phyloP scores from a whole-genome alignment of 352 stramenopile genomes.

The Globisporangium megalacanthum region DNA sequence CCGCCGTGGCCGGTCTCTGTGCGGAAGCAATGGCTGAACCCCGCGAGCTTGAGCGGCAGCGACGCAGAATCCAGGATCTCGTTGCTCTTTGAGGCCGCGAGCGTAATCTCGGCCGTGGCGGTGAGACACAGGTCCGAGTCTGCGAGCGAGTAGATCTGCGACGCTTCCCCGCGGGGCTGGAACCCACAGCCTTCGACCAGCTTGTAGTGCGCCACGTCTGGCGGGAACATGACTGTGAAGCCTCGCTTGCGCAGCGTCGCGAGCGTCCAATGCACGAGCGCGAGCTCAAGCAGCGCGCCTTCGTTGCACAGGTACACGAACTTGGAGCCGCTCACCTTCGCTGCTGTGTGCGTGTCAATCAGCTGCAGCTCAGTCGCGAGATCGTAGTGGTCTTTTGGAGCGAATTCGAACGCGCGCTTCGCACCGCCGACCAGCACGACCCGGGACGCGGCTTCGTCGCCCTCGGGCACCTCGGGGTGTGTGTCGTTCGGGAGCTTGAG shows the following conservation, averaged over 20 bases:
- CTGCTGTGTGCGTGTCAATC: slow-evolving; percentile 64
- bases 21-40: slow-evolving; percentile 86
- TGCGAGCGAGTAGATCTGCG: slow-evolving; percentile 84
- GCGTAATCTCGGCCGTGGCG: slow-evolving; percentile 85
- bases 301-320: slow-evolving; percentile 87
- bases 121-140: slow-evolving; percentile 82
- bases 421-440: slow-evolving; percentile 44
- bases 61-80: slow-evolving; percentile 47
- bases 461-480: slow-evolving; percentile 61
- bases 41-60: slow-evolving; percentile 72
- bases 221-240: slow-evolving; percentile 72
- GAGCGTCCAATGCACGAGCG: slow-evolving; percentile 77
- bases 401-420: slow-evolving; percentile 57
- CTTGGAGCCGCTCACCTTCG: slow-evolving; percentile 72
- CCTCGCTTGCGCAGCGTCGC: slow-evolving; percentile 57
- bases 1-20: slow-evolving; percentile 82
- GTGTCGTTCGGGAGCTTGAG: slow-evolving; percentile 78
- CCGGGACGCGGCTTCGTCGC: slow-evolving; percentile 47
- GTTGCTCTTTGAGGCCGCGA: slow-evolving; percentile 73
- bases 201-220: slow-evolving; percentile 78
- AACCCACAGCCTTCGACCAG: slow-evolving; percentile 84
- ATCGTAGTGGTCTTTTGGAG: slow-evolving; percentile 66
- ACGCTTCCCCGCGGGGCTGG: slow-evolving; percentile 79
- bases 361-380: slow-evolving; percentile 60
- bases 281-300: slow-evolving; percentile 84